Conservation (phyloP, 441 rosid species). For the Gossypium aridum region DNA sequence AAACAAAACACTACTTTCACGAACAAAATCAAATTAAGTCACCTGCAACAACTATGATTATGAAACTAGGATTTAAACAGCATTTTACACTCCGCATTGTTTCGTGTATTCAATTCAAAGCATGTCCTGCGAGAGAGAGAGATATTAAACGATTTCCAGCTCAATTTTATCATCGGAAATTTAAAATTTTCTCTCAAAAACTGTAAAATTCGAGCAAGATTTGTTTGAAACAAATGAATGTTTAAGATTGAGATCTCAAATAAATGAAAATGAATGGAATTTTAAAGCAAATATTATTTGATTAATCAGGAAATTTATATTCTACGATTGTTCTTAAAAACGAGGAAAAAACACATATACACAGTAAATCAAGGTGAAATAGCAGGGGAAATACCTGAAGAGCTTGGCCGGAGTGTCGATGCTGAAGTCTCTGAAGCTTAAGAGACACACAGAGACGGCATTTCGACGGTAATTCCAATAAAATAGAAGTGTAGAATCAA, state of each 20-base stretch:
- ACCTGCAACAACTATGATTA: constrained; percentile 13
- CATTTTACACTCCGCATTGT: constrained; percentile 7
- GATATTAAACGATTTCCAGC: not conserved
- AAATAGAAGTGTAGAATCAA: not conserved
- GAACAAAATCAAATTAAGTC: not conserved
- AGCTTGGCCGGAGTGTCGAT: not conserved
- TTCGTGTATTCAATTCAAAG: constrained; percentile 2
- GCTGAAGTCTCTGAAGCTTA: not conserved
- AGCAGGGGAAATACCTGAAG: not conserved
- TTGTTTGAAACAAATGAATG: not conserved
- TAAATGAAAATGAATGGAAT: not conserved
- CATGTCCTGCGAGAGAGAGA: not conserved
- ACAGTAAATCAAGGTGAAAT: not conserved
- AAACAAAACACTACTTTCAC: not conserved
- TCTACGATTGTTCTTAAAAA: not conserved
- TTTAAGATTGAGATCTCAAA: not conserved
- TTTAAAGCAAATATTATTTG: not conserved
- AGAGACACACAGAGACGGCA: not conserved
- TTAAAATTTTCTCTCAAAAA: not conserved
- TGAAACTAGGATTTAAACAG: not conserved
- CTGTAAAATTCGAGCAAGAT: not conserved
- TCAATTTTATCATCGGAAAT: not conserved
- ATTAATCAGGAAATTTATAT: not conserved
- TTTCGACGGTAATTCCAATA: not conserved
- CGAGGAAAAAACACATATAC: not conserved